Evolutionary conservation across 805 yeast genomes (phyloP).

Genomic region (Saturnispora saitoi): DNA sequence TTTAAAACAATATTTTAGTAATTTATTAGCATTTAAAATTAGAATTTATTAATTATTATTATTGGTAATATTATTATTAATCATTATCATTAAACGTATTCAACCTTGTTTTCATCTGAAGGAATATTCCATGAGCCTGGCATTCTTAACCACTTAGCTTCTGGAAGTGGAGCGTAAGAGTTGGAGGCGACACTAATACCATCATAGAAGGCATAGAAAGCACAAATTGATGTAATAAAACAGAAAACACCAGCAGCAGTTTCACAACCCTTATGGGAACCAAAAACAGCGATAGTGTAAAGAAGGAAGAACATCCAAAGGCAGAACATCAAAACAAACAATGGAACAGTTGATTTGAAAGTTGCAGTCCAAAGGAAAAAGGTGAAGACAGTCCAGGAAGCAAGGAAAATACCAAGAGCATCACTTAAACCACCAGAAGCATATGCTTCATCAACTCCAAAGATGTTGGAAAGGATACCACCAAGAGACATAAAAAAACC

Average conservation of each 20-base stretch:
- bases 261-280: conserved; percentile 23
- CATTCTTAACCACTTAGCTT: conserved; percentile 22
- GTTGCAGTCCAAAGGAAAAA: conserved; percentile 35
- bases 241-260: conserved; percentile 38
- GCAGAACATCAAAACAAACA: conserved; percentile 31
- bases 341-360: conserved; percentile 35
- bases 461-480: conserved; percentile 32
- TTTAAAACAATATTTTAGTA: neutral
- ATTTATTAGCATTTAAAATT: neutral
- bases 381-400: conserved; percentile 42
- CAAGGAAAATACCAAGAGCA: conserved; percentile 37
- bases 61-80: neutral
- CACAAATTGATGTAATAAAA: conserved; percentile 31
- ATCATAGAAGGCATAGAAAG: conserved; percentile 36
- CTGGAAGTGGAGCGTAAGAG: conserved; percentile 20
- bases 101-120: conserved; percentile 15
- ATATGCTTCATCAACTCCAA: conserved; percentile 37
- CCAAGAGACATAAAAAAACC: conserved; percentile 42
- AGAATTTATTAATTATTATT: neutral
- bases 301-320: conserved; percentile 35
- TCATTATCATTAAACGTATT: conserved; percentile 13
- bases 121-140: conserved; percentile 22
- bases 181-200: conserved; percentile 26
- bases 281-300: conserved; percentile 34
- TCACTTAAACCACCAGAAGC: conserved; percentile 27